Evolutionary conservation across 352 stramenopile species (phyloP), one percentile per base, ranked within the genome.

Genomic region (Pythium guiyangense): DNA sequence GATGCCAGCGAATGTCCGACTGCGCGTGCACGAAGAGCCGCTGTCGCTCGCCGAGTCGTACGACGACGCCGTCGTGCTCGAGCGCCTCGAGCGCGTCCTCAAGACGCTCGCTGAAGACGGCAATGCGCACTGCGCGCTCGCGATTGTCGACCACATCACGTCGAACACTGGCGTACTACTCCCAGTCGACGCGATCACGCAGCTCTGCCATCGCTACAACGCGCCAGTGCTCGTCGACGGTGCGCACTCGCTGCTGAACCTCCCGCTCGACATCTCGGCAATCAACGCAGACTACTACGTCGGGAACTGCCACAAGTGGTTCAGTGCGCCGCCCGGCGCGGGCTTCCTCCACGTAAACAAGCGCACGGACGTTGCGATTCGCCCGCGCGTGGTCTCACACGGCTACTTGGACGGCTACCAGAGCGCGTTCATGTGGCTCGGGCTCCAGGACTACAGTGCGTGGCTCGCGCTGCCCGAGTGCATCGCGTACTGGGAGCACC

Each of bases 271-370:
- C 63, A 54, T 97, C 2, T 62, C 74, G 1, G 67, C 55, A 0
- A 57, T 93, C n/a, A 56, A 62, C 15, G 84, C 94, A 22, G 92
- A 98, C 65, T 97, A 96, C 62, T 98, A 98, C 67, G 72, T 94
- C 2, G 84, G 84, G 31, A 98, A 98, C 71, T 96, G 86, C 64
- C 95, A 98, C 76, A 98, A 98, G 63, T 98, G 93, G 92, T 90
- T 98, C 39, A 93, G 86, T 29, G 88, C 90, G 17, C 80, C 92
- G 4, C 81, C 88, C 40, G 92, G 92, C 5, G 86, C 88, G 0
- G 95, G 84, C 0, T 86, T 98, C 60, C 59, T 98, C 43, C 90
- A 97, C 31, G 82, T 85, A 47, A 86, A 66, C 61, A 69, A 66
- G 52, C 74, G 51, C 45, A 67, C 54, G 17, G 2, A 17, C 5